A percentile compares a stretch with the other conserved stretches of the same genome.
Conservation (phyloP, 257 asterid genomes). For the Mentha longifolia region DNA sequence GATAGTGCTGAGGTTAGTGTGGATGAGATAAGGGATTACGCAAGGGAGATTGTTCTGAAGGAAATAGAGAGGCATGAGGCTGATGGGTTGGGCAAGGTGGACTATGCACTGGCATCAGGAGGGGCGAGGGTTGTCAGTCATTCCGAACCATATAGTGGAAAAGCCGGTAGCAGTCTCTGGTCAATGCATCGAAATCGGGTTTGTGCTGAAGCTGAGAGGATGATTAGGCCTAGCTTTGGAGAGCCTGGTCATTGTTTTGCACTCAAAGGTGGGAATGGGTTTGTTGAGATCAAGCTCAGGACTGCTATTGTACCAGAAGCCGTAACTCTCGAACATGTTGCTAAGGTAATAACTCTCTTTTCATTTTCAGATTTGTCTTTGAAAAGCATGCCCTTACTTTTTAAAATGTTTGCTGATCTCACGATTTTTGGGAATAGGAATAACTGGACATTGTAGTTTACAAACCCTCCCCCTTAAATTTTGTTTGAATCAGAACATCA, state of each 20-base stretch:
- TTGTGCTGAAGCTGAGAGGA: slow-evolving; percentile 56
- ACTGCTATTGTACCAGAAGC: slow-evolving; percentile 74
- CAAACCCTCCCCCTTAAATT: not conserved
- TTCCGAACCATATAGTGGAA: slow-evolving; percentile 58
- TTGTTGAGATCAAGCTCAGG: slow-evolving; percentile 73
- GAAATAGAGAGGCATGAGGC: slow-evolving; percentile 88
- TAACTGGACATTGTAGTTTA: not conserved
- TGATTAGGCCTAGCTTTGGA: slow-evolving; percentile 91
- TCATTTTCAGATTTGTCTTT: not conserved
- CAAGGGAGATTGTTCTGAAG: slow-evolving; percentile 65
- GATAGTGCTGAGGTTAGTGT: slow-evolving; percentile 47
- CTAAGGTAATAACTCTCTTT: slow-evolving; percentile 51
- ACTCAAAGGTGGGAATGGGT: slow-evolving; percentile 69
- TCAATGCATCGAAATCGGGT: slow-evolving; percentile 30
- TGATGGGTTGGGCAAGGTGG: slow-evolving; percentile 88
- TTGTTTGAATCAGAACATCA: not conserved
- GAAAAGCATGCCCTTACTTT: no score
- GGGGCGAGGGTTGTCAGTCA: slow-evolving; percentile 82
- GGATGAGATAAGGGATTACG: slow-evolving; percentile 70
- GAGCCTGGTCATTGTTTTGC: slow-evolving; percentile 97
- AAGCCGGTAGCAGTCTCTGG: slow-evolving; percentile 34
- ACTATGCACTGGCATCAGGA: slow-evolving; percentile 73
- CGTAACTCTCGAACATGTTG: slow-evolving; percentile 83
- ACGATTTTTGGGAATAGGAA: not conserved
- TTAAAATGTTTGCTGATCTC: not conserved